These are phyloP conservation scores for Alnus glutinosa DNA, from an alignment of 306 rosid genomes.

Conservation along the genomic window DNA sequence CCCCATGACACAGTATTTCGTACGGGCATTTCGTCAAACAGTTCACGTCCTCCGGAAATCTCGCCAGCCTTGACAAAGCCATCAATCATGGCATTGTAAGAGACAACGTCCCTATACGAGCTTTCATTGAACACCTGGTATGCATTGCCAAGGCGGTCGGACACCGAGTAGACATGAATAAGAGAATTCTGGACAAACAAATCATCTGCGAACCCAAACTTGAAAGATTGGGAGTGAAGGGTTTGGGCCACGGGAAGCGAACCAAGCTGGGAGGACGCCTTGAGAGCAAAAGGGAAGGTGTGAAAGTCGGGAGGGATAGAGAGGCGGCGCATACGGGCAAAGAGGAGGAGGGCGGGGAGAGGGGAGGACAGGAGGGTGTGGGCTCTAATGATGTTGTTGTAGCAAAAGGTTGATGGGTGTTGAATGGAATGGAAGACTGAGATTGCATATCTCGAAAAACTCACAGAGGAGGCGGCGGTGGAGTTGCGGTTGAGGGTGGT, in stretches of 20 bases:
- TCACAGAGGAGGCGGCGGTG: neutral
- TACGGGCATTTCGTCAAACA: conserved; percentile 58
- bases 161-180: conserved; percentile 42
- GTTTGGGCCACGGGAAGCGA: conserved; percentile 35
- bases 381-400: conserved; percentile 66
- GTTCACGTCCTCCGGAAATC: conserved; percentile 36
- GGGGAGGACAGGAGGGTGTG: conserved; percentile 62
- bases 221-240: conserved; percentile 58
- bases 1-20: conserved; percentile 70
- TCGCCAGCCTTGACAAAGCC: conserved; percentile 51
- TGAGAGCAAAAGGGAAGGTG: conserved; percentile 67
- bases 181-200: conserved; percentile 53
- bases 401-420: conserved; percentile 60
- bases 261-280: conserved; percentile 47
- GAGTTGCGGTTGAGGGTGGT: conserved; percentile 22
- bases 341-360: conserved; percentile 46
- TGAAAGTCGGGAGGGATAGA: conserved; percentile 65
- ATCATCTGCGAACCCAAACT: conserved; percentile 47
- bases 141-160: conserved; percentile 35
- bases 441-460: conserved; percentile 40
- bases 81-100: conserved; percentile 63
- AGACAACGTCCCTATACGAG: conserved; percentile 41
- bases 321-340: conserved; percentile 51
- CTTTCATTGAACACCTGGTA: conserved; percentile 40
- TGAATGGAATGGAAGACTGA: conserved; percentile 55